Evolutionary conservation across 495 filamentous ascomycete genomes (phyloP).

Genomic region (Penicillium ochrochloron): DNA sequence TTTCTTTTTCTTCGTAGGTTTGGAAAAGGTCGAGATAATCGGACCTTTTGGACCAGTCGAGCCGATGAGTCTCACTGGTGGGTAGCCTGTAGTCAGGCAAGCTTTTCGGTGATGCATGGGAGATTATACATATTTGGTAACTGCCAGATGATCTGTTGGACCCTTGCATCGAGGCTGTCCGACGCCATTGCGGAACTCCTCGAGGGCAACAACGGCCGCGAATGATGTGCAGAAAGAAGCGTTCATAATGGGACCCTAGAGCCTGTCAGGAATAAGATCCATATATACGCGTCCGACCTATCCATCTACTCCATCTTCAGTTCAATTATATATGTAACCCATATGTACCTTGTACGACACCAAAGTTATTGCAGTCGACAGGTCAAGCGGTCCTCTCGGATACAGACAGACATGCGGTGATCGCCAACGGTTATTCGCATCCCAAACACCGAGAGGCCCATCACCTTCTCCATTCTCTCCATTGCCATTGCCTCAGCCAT

Average conservation of each 20-base stretch:
- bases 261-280: not conserved
- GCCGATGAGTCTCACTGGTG: constrained; percentile 5
- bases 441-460: constrained; percentile 15
- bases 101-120: constrained; percentile 20
- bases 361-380: not conserved
- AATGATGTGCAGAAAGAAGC: constrained; percentile 10
- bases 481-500: not conserved
- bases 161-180: constrained; percentile 25
- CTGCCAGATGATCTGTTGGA: constrained; percentile 8
- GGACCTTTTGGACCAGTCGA: constrained; percentile 6
- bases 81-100: constrained; percentile 12
- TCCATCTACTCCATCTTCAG: not conserved
- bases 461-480: not conserved
- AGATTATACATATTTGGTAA: constrained; percentile 9
- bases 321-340: not conserved
- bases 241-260: not conserved
- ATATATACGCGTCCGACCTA: not conserved
- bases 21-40: not conserved
- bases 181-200: constrained; percentile 12
- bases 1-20: not conserved
- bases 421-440: constrained; percentile 39
- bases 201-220: constrained; percentile 8
- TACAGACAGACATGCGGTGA: constrained; percentile 23
- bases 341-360: not conserved
- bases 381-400: constrained; percentile 19